Evolutionary conservation across 140 eudicot species (phyloP).

Genomic region (Stevia rebaudiana): DNA sequence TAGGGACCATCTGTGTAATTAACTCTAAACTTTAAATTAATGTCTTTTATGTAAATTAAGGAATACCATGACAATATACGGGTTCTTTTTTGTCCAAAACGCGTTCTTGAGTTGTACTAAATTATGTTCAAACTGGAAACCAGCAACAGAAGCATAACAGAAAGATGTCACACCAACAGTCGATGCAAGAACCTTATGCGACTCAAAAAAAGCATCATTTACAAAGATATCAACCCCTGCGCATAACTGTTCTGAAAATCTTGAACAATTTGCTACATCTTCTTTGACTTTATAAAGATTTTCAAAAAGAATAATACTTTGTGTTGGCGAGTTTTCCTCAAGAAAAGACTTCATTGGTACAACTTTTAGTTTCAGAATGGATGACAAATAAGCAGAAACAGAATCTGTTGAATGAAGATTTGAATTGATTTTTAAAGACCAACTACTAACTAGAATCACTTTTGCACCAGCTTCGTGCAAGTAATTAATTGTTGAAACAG

Average conservation of each 20-base stretch:
- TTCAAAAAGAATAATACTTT: slow-evolving; percentile 45
- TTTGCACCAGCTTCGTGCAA: slow-evolving; percentile 56
- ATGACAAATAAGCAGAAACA: slow-evolving; percentile 63
- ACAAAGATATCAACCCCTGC: slow-evolving; percentile 69
- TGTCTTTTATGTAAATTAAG: slow-evolving; percentile 4
- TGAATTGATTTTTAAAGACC: slow-evolving; percentile 39
- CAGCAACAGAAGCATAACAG: slow-evolving; percentile 63
- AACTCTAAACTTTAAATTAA: neutral
- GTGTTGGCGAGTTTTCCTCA: slow-evolving; percentile 19
- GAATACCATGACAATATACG: slow-evolving; percentile 61
- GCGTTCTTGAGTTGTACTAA: slow-evolving; percentile 54
- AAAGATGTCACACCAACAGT: slow-evolving; percentile 75
- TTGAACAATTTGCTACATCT: slow-evolving; percentile 56
- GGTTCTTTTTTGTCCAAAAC: slow-evolving; percentile 33
- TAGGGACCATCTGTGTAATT: no score
- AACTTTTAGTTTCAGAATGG: slow-evolving; percentile 49
- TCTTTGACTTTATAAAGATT: slow-evolving; percentile 55
- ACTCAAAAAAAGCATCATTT: slow-evolving; percentile 68
- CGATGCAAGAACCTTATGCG: slow-evolving; percentile 84
- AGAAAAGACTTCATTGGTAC: slow-evolving; percentile 34
- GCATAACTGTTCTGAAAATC: slow-evolving; percentile 50
- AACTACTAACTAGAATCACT: slow-evolving; percentile 54
- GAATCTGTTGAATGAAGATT: slow-evolving; percentile 34
- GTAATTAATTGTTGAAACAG: slow-evolving; percentile 48
- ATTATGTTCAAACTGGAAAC: slow-evolving; percentile 67